These are phyloP conservation scores for Lagenidium sp. DNA, from an alignment of 352 stramenopile genomes.

Conservation along the genomic window DNA sequence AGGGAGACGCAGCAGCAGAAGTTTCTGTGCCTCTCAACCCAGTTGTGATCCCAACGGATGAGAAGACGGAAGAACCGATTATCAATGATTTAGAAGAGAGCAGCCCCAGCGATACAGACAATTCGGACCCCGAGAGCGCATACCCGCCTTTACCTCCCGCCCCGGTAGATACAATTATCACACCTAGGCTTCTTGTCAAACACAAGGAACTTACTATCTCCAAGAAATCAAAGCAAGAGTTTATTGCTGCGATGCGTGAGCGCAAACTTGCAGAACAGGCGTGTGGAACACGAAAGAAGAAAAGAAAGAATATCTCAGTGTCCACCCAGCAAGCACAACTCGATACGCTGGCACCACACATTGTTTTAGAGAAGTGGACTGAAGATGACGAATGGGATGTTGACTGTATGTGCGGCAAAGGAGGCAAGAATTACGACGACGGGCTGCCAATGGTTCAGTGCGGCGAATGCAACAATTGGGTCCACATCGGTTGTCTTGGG, in stretches of 20 bases:
- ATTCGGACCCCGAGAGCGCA: constrained; percentile 44
- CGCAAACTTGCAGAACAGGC: constrained; percentile 7
- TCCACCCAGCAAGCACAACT: constrained; percentile 2
- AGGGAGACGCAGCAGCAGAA: constrained; percentile 13
- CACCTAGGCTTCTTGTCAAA: constrained; percentile 37
- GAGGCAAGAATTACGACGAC: constrained; percentile 33
- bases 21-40: too few relatives aligned
- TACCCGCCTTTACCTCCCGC: constrained; percentile 47
- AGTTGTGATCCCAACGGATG: constrained; percentile 13
- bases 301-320: constrained; percentile 5
- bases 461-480: constrained; percentile 28
- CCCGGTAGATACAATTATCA: constrained; percentile 50
- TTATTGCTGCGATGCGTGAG: constrained; percentile 5
- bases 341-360: neutral
- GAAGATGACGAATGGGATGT: constrained; percentile 23
- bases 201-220: constrained; percentile 46
- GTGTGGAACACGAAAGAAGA: constrained; percentile 20
- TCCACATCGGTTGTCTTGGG: constrained; percentile 49
- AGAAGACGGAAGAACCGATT: too few relatives aligned
- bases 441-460: constrained; percentile 27
- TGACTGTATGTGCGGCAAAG: constrained; percentile 21
- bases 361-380: too few relatives aligned
- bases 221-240: constrained; percentile 23
- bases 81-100: constrained; percentile 17
- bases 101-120: constrained; percentile 39